Evolutionary conservation across 75 land plant species (phyloP).

Genomic region (Larix kaempferi): DNA sequence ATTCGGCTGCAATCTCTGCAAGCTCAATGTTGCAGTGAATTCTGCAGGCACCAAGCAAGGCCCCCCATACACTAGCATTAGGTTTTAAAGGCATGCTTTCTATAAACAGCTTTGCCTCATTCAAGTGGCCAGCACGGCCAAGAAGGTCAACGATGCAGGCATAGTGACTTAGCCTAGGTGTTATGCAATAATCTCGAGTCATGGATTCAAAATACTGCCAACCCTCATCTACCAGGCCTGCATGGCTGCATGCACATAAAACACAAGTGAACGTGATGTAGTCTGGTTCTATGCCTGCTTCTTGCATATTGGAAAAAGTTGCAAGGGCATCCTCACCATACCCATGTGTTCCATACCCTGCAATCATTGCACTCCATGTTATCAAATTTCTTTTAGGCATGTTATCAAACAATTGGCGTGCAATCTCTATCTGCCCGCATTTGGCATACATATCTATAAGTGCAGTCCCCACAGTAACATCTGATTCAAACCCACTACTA

Average conservation of each 20-base stretch:
- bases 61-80: conserved; percentile 49
- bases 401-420: conserved; percentile 10
- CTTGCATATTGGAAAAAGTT: conserved; percentile 9
- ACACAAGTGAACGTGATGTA: conserved; percentile 7
- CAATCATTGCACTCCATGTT: conserved; percentile 16
- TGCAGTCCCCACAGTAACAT: conserved; percentile 9
- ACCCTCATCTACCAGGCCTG: conserved; percentile 20
- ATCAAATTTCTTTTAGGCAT: conserved; percentile 3
- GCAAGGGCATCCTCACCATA: conserved; percentile 5
- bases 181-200: conserved; percentile 14
- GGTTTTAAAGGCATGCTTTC: conserved; percentile 36
- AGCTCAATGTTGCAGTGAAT: conserved; percentile 42
- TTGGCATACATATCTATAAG: conserved; percentile 13
- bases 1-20: conserved; percentile 41
- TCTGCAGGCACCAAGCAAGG: conserved; percentile 53
- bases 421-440: conserved; percentile 11
- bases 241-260: conserved; percentile 12
- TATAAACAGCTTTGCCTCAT: conserved; percentile 43
- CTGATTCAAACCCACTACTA: conserved; percentile 26
- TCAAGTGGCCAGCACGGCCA: conserved; percentile 51
- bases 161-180: conserved; percentile 46
- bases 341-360: conserved; percentile 6
- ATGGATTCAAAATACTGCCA: conserved; percentile 37
- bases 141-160: conserved; percentile 63
- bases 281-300: conserved; percentile 7